Evolutionary conservation across 2,329 filamentous ascomycete genomes (phyloP).

Genomic region (Fusarium verticillioides): DNA sequence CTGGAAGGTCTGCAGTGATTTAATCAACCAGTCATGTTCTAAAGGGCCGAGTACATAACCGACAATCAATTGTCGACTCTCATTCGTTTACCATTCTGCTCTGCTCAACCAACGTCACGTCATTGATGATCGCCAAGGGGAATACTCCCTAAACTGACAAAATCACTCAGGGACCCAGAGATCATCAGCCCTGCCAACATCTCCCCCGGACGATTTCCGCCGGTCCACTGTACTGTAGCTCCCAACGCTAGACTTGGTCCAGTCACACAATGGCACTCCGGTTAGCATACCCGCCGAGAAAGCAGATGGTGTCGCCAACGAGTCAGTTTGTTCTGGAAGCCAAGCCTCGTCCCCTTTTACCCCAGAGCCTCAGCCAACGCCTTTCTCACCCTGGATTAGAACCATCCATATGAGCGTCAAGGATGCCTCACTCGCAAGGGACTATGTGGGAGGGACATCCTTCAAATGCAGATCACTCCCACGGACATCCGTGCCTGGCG

Average conservation of each 20-base stretch:
- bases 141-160: not conserved
- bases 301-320: not conserved
- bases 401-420: slow-evolving; percentile 2
- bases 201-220: not conserved
- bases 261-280: not conserved
- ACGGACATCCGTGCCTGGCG: not conserved
- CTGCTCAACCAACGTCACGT: not conserved
- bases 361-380: slow-evolving; percentile 11
- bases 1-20: not conserved
- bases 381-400: slow-evolving; percentile 4
- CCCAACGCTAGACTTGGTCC: not conserved
- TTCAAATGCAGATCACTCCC: slow-evolving; percentile 38
- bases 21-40: not conserved
- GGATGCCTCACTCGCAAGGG: not conserved
- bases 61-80: rapidly evolving
- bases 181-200: slow-evolving; percentile 2
- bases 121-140: not conserved
- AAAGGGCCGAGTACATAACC: not conserved
- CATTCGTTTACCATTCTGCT: not conserved
- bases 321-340: slow-evolving; percentile 26
- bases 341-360: not conserved
- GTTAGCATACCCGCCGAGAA: not conserved
- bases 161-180: not conserved
- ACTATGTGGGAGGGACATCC: not conserved
- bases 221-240: not conserved